Evolutionary conservation across 768 basidiomycete species (phyloP).

Genomic region (Pleurotus sapidus): DNA sequence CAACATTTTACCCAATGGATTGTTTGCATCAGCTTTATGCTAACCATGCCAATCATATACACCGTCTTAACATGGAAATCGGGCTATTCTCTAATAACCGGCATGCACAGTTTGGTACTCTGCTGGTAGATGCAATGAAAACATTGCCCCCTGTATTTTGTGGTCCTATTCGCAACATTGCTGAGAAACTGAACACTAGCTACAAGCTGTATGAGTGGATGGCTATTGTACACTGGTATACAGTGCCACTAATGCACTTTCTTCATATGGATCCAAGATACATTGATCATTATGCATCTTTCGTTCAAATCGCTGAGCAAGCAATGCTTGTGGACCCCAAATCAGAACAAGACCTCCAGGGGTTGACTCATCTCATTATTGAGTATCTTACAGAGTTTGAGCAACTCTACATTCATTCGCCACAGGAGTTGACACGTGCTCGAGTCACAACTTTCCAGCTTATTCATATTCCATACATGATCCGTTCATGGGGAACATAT

Average conservation of each 20-base stretch:
- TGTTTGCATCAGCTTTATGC: constrained; percentile 33
- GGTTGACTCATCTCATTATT: constrained; percentile 17
- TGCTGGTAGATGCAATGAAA: constrained; percentile 18
- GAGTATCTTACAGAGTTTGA: constrained; percentile 24
- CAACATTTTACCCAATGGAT: constrained; percentile 30
- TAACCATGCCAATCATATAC: constrained; percentile 12
- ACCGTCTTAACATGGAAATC: constrained; percentile 3
- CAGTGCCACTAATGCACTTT: constrained; percentile 29
- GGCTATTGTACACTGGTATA: constrained; percentile 31
- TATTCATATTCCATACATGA: constrained; percentile 28
- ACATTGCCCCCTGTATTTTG: constrained; percentile 30
- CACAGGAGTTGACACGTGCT: constrained; percentile 18
- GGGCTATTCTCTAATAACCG: neutral
- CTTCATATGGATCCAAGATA: constrained; percentile 19
- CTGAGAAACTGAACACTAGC: constrained; percentile 29
- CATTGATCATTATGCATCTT: constrained; percentile 23
- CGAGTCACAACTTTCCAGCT: constrained; percentile 30
- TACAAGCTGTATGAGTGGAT: constrained; percentile 36
- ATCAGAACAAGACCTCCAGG: constrained; percentile 13
- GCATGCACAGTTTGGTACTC: constrained; percentile 15
- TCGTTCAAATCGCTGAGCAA: constrained; percentile 23
- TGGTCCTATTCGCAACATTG: constrained; percentile 24
- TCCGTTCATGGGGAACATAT: constrained; percentile 30
- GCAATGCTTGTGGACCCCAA: constrained; percentile 22
- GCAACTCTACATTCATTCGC: constrained; percentile 24